These are phyloP conservation scores for Penicillium sp. DNA, from an alignment of 2,329 filamentous ascomycete species.

Conservation along the genomic window DNA sequence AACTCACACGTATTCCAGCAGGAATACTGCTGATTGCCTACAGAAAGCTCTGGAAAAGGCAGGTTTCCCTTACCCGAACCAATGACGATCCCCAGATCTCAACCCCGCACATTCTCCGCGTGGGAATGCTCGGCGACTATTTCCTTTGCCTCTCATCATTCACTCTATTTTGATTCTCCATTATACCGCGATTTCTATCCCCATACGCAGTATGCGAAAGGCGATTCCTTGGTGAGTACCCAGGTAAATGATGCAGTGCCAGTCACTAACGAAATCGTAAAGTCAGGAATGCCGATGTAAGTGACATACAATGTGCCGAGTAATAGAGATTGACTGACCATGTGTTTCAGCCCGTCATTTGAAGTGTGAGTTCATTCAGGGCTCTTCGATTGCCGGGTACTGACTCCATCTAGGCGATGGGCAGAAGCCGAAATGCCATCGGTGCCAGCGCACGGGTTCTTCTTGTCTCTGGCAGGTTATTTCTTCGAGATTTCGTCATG, in stretches of 20 bases:
- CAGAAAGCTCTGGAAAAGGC: too few relatives aligned
- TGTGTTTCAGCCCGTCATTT: slow-evolving; percentile 13
- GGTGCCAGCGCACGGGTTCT: slow-evolving; percentile 13
- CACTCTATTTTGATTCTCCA: neutral
- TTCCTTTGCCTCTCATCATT: slow-evolving; percentile 2
- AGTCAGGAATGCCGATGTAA: slow-evolving; percentile 21
- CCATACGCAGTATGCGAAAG: slow-evolving; percentile 12
- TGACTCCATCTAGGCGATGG: slow-evolving; percentile 10
- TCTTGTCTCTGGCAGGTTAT: slow-evolving; percentile 15
- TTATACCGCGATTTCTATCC: neutral
- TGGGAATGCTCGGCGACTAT: slow-evolving; percentile 11
- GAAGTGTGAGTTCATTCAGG: slow-evolving; percentile 12
- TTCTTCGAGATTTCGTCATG: slow-evolving; percentile 30
- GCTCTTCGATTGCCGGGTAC: neutral
- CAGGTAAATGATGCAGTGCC: neutral
- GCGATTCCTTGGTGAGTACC: slow-evolving; percentile 17
- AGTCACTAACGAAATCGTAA: slow-evolving; percentile 6
- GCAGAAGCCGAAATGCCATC: slow-evolving; percentile 14
- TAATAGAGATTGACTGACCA: neutral
- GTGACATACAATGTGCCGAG: neutral
- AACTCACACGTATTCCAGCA: too few relatives aligned
- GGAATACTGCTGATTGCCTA: too few relatives aligned
- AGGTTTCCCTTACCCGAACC: too few relatives aligned
- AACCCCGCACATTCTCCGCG: slow-evolving; percentile 4
- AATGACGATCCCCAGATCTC: slow-evolving; percentile 4